Evolutionary conservation across 257 asterid genomes (phyloP), one percentile per base, ranked within the genome.

Genomic region (Knoxia roxburghii): DNA sequence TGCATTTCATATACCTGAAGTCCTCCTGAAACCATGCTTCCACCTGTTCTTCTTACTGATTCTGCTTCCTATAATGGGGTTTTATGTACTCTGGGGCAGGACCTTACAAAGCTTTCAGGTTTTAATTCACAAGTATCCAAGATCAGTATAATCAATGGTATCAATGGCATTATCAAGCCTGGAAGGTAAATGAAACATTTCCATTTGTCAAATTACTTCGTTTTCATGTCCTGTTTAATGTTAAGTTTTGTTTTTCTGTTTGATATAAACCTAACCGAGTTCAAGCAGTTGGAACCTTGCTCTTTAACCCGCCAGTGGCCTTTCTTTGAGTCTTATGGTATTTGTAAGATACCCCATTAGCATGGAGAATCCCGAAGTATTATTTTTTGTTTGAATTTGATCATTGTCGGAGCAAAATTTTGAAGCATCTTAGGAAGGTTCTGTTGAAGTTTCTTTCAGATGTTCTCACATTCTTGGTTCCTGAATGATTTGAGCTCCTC

Each of bases 91-190:
- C 5, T 60, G 73, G 48, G 17, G 76, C 76, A 87, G 92, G 77
- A 66, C 68, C 58, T 78, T 69, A 74, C 78, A 62, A 79, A 80
- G 80, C 61, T 88, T 78, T 84, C 92, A 12, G 85, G 89, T 70
- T 49, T 85, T 21, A 76, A 79, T 67, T 73, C 88, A 23, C 76
- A 74, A 62, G 75, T 60, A 64, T 78, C 86, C 49, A 84, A 74
- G 80, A 73, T 88, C 54, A 73, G 78, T 67, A 82, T 88, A 61
- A 72, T 84, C 40, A 72, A 82, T 24, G 84, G 81, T 65, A 82
- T 80, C 18, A 80, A 85, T 52, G 88, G 95, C 52, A 54, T 81
- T 80, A 78, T 88, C 27, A 77, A 80, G 73, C 95, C 95, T 45
- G 84, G 92, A 78, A 82, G 95, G 95, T 87, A 80, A 4, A 29